These are phyloP conservation scores for Juglanconis oblonga DNA, from an alignment of 2,329 filamentous ascomycete genomes.

Conservation along the genomic window DNA sequence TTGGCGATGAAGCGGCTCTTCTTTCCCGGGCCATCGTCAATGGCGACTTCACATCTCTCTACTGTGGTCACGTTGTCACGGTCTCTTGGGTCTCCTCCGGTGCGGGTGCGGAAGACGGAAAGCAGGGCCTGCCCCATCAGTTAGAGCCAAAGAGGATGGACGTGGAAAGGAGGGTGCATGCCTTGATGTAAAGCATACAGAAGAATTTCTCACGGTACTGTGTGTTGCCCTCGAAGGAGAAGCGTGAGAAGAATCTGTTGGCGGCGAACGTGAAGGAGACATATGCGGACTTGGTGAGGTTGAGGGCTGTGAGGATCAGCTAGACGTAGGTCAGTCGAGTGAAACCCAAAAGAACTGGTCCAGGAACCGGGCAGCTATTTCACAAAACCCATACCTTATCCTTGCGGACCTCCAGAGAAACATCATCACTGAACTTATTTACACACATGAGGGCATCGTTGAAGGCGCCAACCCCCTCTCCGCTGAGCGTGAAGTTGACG, in stretches of 20 bases:
- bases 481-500: constrained; percentile 71
- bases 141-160: constrained; percentile 1
- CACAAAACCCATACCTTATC: constrained; percentile 52
- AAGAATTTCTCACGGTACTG: constrained; percentile 62
- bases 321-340: constrained; percentile 29
- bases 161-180: constrained; percentile 26
- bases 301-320: constrained; percentile 73
- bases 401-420: constrained; percentile 69
- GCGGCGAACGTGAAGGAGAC: constrained; percentile 67
- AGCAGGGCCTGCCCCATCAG: constrained; percentile 54
- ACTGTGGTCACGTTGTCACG: constrained; percentile 67
- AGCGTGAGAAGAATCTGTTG: constrained; percentile 69
- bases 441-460: constrained; percentile 74
- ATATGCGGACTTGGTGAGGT: constrained; percentile 78
- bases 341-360: constrained; percentile 5
- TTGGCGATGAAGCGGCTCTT: constrained; percentile 73
- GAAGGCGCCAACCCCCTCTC: constrained; percentile 67
- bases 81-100: constrained; percentile 53
- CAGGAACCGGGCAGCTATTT: constrained; percentile 5
- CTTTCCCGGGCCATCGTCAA: constrained; percentile 68
- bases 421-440: constrained; percentile 75
- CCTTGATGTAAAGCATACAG: constrained; percentile 72
- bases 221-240: constrained; percentile 58
- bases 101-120: constrained; percentile 70
- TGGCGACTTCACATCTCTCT: constrained; percentile 69